Evolutionary conservation across 352 stramenopile genomes (phyloP).

Genomic region (Phytophthora pistaciae): DNA sequence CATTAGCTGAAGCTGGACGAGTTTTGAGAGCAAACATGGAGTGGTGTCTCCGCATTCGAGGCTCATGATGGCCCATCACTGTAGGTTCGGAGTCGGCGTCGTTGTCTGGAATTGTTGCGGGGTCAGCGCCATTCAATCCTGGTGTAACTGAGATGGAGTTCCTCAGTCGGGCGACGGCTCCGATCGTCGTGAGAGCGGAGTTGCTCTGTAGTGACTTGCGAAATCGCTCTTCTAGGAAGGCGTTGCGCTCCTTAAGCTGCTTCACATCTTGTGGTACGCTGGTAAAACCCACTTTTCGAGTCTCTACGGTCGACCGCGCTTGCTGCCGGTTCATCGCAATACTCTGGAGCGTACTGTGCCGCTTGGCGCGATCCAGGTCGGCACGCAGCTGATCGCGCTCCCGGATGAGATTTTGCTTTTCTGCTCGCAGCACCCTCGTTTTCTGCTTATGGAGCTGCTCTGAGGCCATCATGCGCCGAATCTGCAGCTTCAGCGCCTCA

Average conservation of each 20-base stretch:
- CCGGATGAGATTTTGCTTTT: slow-evolving; percentile 61
- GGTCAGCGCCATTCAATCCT: slow-evolving; percentile 2
- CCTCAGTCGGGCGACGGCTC: slow-evolving; percentile 28
- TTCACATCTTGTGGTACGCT: slow-evolving; percentile 52
- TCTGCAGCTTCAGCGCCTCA: slow-evolving; percentile 70
- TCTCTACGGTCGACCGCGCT: slow-evolving; percentile 1
- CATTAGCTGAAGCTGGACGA: slow-evolving; percentile 26
- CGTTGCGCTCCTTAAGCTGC: slow-evolving; percentile 61
- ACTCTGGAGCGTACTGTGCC: slow-evolving; percentile 32
- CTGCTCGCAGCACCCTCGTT: slow-evolving; percentile 55
- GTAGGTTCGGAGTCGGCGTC: slow-evolving; percentile 6
- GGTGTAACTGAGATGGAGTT: slow-evolving; percentile 24
- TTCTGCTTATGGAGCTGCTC: slow-evolving; percentile 83
- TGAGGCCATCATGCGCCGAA: slow-evolving; percentile 84
- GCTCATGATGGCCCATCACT: neutral
- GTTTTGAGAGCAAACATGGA: slow-evolving; percentile 9
- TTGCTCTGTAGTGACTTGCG: slow-evolving; percentile 41
- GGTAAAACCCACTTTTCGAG: slow-evolving; percentile 13
- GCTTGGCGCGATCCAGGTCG: slow-evolving; percentile 53
- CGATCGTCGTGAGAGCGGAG: slow-evolving; percentile 17
- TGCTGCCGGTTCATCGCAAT: slow-evolving; percentile 25
- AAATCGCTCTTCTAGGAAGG: slow-evolving; percentile 72
- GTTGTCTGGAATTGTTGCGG: neutral
- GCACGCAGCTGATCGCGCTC: slow-evolving; percentile 52
- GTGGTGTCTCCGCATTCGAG: slow-evolving; percentile 7